These are phyloP conservation scores for Alternaria dauci DNA, from an alignment of 2,329 filamentous ascomycete species.

Conservation along the genomic window DNA sequence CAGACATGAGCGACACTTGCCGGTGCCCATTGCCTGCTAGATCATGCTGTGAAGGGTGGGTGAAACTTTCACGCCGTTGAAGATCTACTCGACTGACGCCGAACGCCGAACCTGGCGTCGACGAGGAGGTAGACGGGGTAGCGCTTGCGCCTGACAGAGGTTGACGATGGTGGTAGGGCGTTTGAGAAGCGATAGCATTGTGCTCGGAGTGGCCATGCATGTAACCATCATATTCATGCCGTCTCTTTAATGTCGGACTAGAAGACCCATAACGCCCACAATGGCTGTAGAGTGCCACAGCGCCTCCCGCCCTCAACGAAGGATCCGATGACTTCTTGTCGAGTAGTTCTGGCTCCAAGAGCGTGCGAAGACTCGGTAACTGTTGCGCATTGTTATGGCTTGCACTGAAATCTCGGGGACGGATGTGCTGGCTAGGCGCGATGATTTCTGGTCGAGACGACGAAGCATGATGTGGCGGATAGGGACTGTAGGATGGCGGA, in stretches of 20 bases:
- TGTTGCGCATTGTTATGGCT: constrained; percentile 44
- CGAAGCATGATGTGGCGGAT: constrained; percentile 37
- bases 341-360: constrained; percentile 48
- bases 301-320: constrained; percentile 31
- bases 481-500: constrained; percentile 40
- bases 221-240: constrained; percentile 46
- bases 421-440: constrained; percentile 35
- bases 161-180: constrained; percentile 40
- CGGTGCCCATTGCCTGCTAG: constrained; percentile 29
- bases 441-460: constrained; percentile 39
- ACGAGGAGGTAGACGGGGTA: constrained; percentile 33
- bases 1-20: constrained; percentile 38
- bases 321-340: constrained; percentile 43
- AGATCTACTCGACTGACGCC: constrained; percentile 32
- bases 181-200: constrained; percentile 40
- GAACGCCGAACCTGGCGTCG: constrained; percentile 33
- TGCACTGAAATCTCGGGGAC: constrained; percentile 35
- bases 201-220: constrained; percentile 36
- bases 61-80: constrained; percentile 34
- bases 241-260: constrained; percentile 49
- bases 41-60: constrained; percentile 34
- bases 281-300: constrained; percentile 27
- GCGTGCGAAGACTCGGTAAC: constrained; percentile 50
- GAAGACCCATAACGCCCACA: constrained; percentile 41
- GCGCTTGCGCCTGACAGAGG: constrained; percentile 29